Evolutionary conservation across 768 basidiomycete genomes (phyloP).

Genomic region (Pleurotus salmoneostramineus): DNA sequence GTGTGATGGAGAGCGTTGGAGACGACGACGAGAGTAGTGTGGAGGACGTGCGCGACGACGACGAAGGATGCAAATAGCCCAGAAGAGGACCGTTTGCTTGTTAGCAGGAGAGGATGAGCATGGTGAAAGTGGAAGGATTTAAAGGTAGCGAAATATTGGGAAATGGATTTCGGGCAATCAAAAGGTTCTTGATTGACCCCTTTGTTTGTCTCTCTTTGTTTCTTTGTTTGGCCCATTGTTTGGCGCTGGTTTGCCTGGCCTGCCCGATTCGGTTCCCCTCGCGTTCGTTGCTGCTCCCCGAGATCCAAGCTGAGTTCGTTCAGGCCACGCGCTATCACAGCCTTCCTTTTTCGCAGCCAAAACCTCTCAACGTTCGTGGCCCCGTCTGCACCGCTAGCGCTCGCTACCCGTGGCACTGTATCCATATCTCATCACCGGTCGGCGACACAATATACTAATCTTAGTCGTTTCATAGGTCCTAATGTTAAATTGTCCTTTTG

Average conservation of each 20-base stretch:
- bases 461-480: too few relatives aligned
- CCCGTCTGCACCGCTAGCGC: too few relatives aligned
- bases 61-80: not conserved
- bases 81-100: constrained; percentile 3
- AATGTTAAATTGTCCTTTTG: not conserved
- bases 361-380: not conserved
- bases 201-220: constrained; percentile 4
- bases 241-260: not conserved
- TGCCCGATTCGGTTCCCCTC: constrained; percentile 5
- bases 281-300: not conserved
- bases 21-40: not conserved
- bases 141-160: constrained; percentile 8
- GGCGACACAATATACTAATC: too few relatives aligned
- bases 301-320: not conserved
- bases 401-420: not conserved
- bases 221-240: constrained; percentile 1
- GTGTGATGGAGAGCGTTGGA: not conserved
- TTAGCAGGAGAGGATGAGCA: constrained; percentile 14
- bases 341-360: constrained; percentile 4
- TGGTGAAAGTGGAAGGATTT: constrained; percentile 9
- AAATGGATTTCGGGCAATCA: not conserved
- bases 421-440: not conserved
- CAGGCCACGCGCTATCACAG: not conserved
- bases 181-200: not conserved
- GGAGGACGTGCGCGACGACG: not conserved